phyloP scores from a whole-genome alignment of 1,139 yeast genomes.

The Yamadazyma mexicana region DNA sequence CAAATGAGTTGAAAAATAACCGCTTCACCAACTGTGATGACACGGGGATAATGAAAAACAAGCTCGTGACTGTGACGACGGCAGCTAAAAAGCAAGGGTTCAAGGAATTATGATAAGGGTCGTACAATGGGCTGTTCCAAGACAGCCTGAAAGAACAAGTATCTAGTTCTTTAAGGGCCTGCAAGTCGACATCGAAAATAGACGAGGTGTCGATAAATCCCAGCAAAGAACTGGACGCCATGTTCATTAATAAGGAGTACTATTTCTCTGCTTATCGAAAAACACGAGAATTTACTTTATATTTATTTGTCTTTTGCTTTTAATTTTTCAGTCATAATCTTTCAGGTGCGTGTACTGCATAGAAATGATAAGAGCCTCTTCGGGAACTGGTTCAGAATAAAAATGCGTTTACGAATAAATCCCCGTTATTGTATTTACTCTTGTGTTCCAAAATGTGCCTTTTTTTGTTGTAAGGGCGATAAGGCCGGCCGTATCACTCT shows the following conservation, averaged over 20 bases:
- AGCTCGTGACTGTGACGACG: slow-evolving; percentile 11
- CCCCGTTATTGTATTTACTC: too few species aligned
- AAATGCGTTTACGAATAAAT: too few species aligned
- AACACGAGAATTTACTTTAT: too few species aligned
- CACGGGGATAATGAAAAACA: slow-evolving; percentile 10
- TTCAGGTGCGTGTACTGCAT: too few species aligned
- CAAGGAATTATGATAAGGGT: slow-evolving; percentile 25
- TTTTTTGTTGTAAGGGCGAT: too few species aligned
- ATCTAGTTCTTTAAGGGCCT: not conserved
- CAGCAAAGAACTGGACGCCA: not conserved
- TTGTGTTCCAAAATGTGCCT: too few species aligned
- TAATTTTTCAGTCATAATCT: too few species aligned
- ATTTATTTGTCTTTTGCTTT: too few species aligned
- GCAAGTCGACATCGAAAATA: not conserved
- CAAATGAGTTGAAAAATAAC: slow-evolving; percentile 23
- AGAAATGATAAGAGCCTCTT: too few species aligned
- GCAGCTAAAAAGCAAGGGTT: slow-evolving; percentile 36
- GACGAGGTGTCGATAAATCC: not conserved
- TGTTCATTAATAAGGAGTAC: not conserved
- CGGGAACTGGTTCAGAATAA: too few species aligned
- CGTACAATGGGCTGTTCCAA: slow-evolving; percentile 24
- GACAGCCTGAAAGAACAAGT: slow-evolving; percentile 6
- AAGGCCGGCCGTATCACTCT: too few species aligned
- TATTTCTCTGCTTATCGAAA: not conserved
- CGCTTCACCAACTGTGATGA: slow-evolving; percentile 19